Percentiles rank a stretch among this genome's conserved stretches.
These are phyloP conservation scores for Tetrahymena elliotti DNA, from an alignment of 73 alveolate genomes.

Conservation along the genomic window DNA sequence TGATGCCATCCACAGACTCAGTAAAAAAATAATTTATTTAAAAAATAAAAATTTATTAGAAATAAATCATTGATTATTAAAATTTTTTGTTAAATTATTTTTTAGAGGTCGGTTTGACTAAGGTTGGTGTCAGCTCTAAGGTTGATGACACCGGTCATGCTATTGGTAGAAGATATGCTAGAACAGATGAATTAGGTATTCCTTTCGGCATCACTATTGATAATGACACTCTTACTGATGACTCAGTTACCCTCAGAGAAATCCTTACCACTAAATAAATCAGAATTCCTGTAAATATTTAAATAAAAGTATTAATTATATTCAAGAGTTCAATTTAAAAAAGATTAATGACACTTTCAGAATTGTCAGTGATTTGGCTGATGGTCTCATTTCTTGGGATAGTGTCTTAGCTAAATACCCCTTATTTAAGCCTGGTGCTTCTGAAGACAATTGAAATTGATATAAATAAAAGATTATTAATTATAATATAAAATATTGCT, in stretches of 20 bases:
- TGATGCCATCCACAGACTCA: conserved; percentile 55
- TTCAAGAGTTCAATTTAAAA: background rate
- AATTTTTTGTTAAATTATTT: background rate
- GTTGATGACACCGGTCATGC: conserved; percentile 88
- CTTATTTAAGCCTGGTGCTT: background rate
- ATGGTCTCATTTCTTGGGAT: background rate
- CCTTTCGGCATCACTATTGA: conserved; percentile 98
- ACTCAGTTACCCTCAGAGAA: conserved; percentile 93
- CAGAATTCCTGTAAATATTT: conserved; percentile 52
- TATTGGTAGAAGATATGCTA: conserved; percentile 96
- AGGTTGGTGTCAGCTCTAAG: conserved; percentile 86
- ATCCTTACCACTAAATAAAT: conserved; percentile 81
- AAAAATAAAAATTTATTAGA: background rate
- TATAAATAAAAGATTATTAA: background rate
- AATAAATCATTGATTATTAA: background rate
- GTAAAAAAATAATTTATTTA: conserved; percentile 1
- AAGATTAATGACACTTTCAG: background rate
- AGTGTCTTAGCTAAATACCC: background rate
- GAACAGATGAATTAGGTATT: conserved; percentile 99
- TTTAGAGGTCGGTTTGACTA: conserved; percentile 42
- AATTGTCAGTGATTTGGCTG: background rate
- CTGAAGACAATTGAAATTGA: background rate
- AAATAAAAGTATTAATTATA: background rate
- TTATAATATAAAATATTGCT: background rate
- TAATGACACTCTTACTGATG: conserved; percentile 73